Evolutionary conservation across 106 monocot species (phyloP).

Genomic region (Allium cepa): DNA sequence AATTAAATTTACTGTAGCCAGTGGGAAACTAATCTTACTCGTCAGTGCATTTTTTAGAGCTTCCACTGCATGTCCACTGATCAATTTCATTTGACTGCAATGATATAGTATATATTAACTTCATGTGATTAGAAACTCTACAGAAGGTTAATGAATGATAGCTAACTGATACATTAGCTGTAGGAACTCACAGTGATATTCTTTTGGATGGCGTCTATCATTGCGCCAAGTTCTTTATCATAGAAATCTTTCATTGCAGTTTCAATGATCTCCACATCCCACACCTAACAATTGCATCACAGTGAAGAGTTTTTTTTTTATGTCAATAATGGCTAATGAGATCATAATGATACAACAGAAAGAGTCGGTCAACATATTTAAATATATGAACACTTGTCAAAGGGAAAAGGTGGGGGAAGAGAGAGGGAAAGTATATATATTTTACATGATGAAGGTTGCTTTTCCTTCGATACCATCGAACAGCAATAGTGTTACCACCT

Average conservation of each 20-base stretch:
- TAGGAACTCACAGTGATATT: slow-evolving; percentile 37
- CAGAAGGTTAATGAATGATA: not conserved
- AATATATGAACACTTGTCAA: not conserved
- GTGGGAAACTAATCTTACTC: slow-evolving; percentile 24
- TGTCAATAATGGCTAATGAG: too few species aligned
- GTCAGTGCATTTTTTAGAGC: slow-evolving; percentile 27
- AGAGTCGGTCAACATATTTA: not conserved
- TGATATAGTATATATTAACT: not conserved
- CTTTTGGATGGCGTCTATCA: slow-evolving; percentile 47
- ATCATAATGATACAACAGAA: too few species aligned
- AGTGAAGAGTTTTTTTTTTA: not conserved
- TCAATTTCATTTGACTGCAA: slow-evolving; percentile 43
- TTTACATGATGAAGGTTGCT: slow-evolving; percentile 78
- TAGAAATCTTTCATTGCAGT: slow-evolving; percentile 57
- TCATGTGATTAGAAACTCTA: not conserved
- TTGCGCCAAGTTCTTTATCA: slow-evolving; percentile 19
- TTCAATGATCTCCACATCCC: slow-evolving; percentile 62
- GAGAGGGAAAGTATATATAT: not conserved
- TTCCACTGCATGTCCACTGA: slow-evolving; percentile 41
- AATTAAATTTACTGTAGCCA: not conserved
- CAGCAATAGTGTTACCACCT: slow-evolving; percentile 73
- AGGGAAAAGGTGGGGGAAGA: too few species aligned
- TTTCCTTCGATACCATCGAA: slow-evolving; percentile 80
- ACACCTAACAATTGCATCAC: slow-evolving; percentile 28
- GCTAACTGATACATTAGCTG: not conserved